A percentile compares a stretch with the other conserved stretches of the same genome.
Evolutionary conservation across 148 eudicot genomes (phyloP).

Genomic region (Drosera capensis): DNA sequence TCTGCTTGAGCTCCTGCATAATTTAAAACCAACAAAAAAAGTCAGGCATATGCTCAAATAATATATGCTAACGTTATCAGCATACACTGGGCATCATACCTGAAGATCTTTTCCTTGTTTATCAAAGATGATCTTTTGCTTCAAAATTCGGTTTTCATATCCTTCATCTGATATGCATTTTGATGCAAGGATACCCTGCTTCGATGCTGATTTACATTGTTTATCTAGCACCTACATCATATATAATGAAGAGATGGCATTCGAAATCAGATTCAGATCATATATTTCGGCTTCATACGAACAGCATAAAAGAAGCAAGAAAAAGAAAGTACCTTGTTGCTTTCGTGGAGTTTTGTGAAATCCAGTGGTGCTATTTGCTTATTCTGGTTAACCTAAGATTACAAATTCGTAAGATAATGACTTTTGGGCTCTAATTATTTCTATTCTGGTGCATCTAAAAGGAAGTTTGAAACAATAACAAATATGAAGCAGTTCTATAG

Average conservation of each 20-base stretch:
- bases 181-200: no score
- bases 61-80: not conserved
- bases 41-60: not conserved
- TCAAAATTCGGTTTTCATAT: not conserved
- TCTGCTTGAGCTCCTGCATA: not conserved
- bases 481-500: not conserved
- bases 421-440: not conserved
- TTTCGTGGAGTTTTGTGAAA: no score
- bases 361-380: slow-evolving; percentile 34
- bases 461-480: not conserved
- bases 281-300: no score
- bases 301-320: no score
- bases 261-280: no score
- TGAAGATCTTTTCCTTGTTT: not conserved
- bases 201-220: no score
- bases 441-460: not conserved
- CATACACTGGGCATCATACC: not conserved
- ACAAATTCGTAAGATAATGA: not conserved
- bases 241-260: no score
- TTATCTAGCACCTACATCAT: no score
- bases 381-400: slow-evolving; percentile 16
- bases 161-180: not conserved
- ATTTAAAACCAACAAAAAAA: no score
- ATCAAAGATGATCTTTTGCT: not conserved
- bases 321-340: no score